Evolutionary conservation across 2,329 filamentous ascomycete species (phyloP).

Genomic region (Zymoseptoria passerinii): DNA sequence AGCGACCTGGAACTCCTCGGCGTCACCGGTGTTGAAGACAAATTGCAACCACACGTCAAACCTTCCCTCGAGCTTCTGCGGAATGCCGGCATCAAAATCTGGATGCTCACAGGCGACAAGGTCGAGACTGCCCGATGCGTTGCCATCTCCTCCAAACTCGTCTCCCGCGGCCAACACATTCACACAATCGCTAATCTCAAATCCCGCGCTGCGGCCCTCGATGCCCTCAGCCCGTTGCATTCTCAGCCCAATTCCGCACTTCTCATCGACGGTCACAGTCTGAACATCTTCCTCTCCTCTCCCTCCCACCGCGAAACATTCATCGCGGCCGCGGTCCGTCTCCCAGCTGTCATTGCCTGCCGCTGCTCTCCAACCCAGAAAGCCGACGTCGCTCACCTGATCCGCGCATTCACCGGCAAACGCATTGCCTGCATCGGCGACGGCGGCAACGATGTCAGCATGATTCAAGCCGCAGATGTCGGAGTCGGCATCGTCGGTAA

Average conservation of each 20-base stretch:
- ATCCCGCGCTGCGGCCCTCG: conserved; percentile 74
- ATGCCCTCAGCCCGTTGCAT: conserved; percentile 79
- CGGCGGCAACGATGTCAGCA: conserved; percentile 95
- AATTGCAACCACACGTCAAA: conserved; percentile 91
- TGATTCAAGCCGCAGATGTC: conserved; percentile 98
- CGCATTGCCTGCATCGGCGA: conserved; percentile 96
- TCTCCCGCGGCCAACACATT: conserved; percentile 88
- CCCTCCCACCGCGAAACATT: conserved; percentile 76
- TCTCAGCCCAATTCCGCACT: conserved; percentile 80
- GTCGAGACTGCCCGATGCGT: conserved; percentile 96
- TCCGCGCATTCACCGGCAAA: conserved; percentile 86
- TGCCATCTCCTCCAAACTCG: conserved; percentile 87
- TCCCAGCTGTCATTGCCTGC: conserved; percentile 90
- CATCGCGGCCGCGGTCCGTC: conserved; percentile 74
- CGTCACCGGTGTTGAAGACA: conserved; percentile 97
- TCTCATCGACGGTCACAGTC: conserved; percentile 87
- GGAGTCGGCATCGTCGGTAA: conserved; percentile 98
- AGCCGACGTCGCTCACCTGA: conserved; percentile 83
- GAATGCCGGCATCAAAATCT: conserved; percentile 97
- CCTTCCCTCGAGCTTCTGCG: conserved; percentile 87
- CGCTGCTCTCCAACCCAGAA: conserved; percentile 96
- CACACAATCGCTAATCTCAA: conserved; percentile 74
- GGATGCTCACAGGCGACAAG: conserved; percentile 99
- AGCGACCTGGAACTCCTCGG: conserved; percentile 83
- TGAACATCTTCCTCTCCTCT: conserved; percentile 61